Percentiles rank a stretch among this genome's conserved stretches.
Evolutionary conservation across 306 rosid species (phyloP).

Genomic region (Trifolium subterraneum): DNA sequence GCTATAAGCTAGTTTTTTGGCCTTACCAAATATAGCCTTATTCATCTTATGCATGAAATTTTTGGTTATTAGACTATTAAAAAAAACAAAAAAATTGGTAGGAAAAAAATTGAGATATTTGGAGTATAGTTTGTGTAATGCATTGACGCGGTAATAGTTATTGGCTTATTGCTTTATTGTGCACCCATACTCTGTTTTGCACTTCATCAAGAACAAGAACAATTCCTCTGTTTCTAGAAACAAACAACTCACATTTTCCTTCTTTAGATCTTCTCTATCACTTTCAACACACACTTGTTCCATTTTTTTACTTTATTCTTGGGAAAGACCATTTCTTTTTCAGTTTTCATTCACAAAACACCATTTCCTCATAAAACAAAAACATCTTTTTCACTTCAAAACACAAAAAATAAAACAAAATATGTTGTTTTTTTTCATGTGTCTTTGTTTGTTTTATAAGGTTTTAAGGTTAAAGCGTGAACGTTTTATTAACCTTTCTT

Average conservation of each 20-base stretch:
- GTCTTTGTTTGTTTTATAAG: conserved; percentile 47
- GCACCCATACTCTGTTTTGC: not conserved
- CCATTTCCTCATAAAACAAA: not conserved
- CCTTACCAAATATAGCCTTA: too few relatives aligned
- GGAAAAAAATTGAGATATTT: too few relatives aligned
- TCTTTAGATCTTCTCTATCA: not conserved
- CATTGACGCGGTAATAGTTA: not conserved
- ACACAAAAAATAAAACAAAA: not conserved
- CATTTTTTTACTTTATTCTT: not conserved
- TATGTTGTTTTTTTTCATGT: not conserved
- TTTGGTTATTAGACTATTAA: too few relatives aligned
- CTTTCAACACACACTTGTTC: not conserved
- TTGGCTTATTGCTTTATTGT: not conserved
- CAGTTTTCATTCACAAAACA: not conserved
- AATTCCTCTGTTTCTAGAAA: not conserved
- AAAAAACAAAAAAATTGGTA: too few relatives aligned
- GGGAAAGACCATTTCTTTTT: not conserved
- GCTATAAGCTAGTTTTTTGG: too few relatives aligned
- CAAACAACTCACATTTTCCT: not conserved
- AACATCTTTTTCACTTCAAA: not conserved
- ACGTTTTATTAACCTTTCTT: conserved; percentile 46
- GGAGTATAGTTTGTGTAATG: not conserved
- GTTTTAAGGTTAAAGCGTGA: conserved; percentile 46
- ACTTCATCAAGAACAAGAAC: not conserved
- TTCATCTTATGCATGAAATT: too few relatives aligned